phyloP scores from a whole-genome alignment of 2,329 filamentous ascomycete species.

The Ophiostoma himal-ulmi region DNA sequence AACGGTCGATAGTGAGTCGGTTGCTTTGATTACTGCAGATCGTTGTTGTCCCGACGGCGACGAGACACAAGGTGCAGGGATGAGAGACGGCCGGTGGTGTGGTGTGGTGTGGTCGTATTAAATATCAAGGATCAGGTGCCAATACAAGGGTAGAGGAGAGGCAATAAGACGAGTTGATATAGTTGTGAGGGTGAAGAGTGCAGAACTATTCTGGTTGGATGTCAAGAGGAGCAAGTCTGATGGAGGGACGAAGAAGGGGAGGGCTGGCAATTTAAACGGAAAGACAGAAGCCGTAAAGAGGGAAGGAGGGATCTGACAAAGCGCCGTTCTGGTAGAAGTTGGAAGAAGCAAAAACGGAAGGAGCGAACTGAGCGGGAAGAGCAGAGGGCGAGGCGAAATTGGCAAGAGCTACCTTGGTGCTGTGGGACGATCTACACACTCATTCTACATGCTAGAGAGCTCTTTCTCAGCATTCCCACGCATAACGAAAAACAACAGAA shows the following conservation, averaged over 20 bases:
- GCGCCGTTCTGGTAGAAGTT: background rate
- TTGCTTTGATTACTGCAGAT: background rate
- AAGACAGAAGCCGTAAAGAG: slow-evolving; percentile 6
- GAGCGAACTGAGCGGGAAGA: background rate
- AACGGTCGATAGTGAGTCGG: background rate
- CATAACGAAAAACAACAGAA: background rate
- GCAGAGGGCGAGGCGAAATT: slow-evolving; percentile 1
- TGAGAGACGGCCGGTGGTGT: slow-evolving; percentile 16
- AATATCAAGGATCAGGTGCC: slow-evolving; percentile 10
- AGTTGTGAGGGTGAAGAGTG: background rate
- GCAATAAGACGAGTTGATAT: background rate
- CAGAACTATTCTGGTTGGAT: background rate
- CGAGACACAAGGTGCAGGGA: slow-evolving; percentile 20
- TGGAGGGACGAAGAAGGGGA: slow-evolving; percentile 5
- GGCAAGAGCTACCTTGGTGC: background rate
- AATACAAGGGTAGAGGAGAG: background rate
- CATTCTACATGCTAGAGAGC: background rate
- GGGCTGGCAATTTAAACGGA: slow-evolving; percentile 20
- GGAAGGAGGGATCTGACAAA: slow-evolving; percentile 15
- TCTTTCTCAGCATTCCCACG: background rate
- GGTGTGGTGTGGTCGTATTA: slow-evolving; percentile 9
- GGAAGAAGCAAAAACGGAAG: slow-evolving; percentile 10
- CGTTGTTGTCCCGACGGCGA: slow-evolving; percentile 18
- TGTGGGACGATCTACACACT: background rate
- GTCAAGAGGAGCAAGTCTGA: background rate